Base-by-base conservation (phyloP, 2,329 filamentous ascomycete species). In the Plenodomus biglobosus region DNA sequence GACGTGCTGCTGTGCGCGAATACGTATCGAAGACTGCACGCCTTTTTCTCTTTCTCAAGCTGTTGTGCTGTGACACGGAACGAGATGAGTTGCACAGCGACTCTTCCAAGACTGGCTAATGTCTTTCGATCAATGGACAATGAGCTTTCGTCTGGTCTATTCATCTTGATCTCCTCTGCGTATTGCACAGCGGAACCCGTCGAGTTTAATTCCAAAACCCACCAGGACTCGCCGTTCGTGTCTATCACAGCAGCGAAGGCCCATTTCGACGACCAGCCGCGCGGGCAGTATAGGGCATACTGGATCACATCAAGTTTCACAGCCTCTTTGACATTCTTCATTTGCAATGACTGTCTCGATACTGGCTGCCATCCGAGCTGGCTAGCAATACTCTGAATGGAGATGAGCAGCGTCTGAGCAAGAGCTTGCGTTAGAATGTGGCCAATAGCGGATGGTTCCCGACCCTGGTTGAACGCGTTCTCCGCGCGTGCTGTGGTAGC, bases 201-300 rank as follows among this genome's bases (percentile, higher is more conserved):
- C 5, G 56, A 36, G 15, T 53, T 53, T 40, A 72, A 47, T 46
- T 72, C 59, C 10, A 69, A 48, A 13, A 70, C 58, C 70, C 70
- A 73, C 71, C 71, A 74, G 34, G 60, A 66, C 40, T 68, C 63
- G 8, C 71, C 71, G 15, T 64, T 53, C 1, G 67, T 45, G 43
- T 67, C 67, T 17, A 73, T 59, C 2, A 71, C 49, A 38, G 87
- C 80, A 56, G 85, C 85, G 34, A 95, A 74, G 53, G 85, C 83
- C 88, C 90, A 96, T 43, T 81, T 76, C 13, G 80, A 67, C 8
- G 78, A 79, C 89, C 92, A 95, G n/a, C 82, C 84, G 48, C 77
- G 76, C 60, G 85, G 85, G 61, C 80, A 83, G 54, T 95, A 85
- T 74, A 91, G 88, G 15, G 82, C 77, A 48, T 85, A 83, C 50